Conservation (phyloP, 2,329 filamentous ascomycete genomes). For the Ilyonectria mors-panacis region DNA sequence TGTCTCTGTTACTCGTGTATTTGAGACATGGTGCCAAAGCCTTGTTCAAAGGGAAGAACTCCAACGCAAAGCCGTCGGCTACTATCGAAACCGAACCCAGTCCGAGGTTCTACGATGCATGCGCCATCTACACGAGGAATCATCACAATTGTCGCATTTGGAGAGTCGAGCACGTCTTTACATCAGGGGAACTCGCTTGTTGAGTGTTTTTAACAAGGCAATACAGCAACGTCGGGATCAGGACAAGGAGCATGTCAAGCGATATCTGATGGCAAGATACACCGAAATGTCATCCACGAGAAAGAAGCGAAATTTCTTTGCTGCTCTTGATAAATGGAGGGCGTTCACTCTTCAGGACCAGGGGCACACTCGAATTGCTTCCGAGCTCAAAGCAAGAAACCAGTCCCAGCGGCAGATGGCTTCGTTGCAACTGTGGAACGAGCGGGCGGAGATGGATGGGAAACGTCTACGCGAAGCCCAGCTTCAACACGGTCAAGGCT, state of each 20-base stretch:
- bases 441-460: constrained; percentile 35
- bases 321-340: constrained; percentile 52
- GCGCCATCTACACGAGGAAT: constrained; percentile 25
- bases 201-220: constrained; percentile 47
- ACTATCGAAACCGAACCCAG: constrained; percentile 35
- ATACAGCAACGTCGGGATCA: constrained; percentile 46
- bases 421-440: constrained; percentile 41
- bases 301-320: constrained; percentile 53
- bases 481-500: constrained; percentile 38
- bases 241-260: constrained; percentile 50
- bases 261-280: constrained; percentile 54
- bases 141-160: constrained; percentile 39
- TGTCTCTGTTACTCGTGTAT: constrained; percentile 44
- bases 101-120: constrained; percentile 31
- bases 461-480: constrained; percentile 37
- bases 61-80: constrained; percentile 37
- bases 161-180: constrained; percentile 50
- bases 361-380: constrained; percentile 34
- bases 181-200: constrained; percentile 48
- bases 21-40: constrained; percentile 50
- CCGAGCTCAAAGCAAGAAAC: constrained; percentile 31
- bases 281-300: constrained; percentile 52
- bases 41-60: constrained; percentile 40
- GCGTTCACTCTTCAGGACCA: constrained; percentile 29
- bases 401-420: constrained; percentile 28